phyloP scores from a whole-genome alignment of 192 early-diverging fungal genomes.

The Coemansia nantahalensis region DNA sequence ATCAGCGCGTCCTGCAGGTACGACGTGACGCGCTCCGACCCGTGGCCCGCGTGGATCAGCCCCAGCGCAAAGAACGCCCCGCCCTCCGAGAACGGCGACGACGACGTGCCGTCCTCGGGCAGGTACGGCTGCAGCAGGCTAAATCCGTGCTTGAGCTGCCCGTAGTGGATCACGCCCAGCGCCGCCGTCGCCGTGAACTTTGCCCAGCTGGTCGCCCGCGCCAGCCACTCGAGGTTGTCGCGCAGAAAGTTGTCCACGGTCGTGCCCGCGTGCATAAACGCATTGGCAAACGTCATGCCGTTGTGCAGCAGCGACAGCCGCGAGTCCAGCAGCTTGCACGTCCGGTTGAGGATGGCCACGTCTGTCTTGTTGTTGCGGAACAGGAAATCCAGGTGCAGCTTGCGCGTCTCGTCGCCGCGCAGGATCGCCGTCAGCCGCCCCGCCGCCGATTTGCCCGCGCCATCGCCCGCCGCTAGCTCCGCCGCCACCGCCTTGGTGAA shows the following conservation, averaged over 20 bases:
- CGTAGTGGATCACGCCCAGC: constrained; percentile 97
- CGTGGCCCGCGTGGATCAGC: constrained; percentile 96
- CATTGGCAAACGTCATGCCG: constrained; percentile 94
- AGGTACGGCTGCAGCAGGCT: constrained; percentile 89
- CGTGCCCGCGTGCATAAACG: constrained; percentile 98
- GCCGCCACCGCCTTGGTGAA: constrained; percentile 80
- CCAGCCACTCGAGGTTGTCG: constrained; percentile 96
- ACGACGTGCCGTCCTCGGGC: constrained; percentile 84
- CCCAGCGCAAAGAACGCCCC: constrained; percentile 97
- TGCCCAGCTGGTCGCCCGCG: constrained; percentile 96
- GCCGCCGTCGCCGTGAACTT: constrained; percentile 99
- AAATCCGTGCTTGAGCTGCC: constrained; percentile 85
- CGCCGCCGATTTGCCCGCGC: constrained; percentile 38
- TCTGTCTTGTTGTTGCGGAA: constrained; percentile 96
- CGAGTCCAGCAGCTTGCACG: constrained; percentile 85
- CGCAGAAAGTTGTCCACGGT: constrained; percentile 97
- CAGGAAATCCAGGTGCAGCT: constrained; percentile 92
- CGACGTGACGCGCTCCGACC: constrained; percentile 67
- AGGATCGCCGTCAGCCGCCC: constrained; percentile 76
- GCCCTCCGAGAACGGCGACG: constrained; percentile 91
- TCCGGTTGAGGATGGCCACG: constrained; percentile 91
- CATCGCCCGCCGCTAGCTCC: constrained; percentile 43
- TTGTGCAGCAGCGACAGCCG: constrained; percentile 91
- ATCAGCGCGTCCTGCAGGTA: constrained; percentile 87
- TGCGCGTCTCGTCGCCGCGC: constrained; percentile 86